Evolutionary conservation across 2,329 filamentous ascomycete species (phyloP).

Genomic region (Cladobotryum protrusum): DNA sequence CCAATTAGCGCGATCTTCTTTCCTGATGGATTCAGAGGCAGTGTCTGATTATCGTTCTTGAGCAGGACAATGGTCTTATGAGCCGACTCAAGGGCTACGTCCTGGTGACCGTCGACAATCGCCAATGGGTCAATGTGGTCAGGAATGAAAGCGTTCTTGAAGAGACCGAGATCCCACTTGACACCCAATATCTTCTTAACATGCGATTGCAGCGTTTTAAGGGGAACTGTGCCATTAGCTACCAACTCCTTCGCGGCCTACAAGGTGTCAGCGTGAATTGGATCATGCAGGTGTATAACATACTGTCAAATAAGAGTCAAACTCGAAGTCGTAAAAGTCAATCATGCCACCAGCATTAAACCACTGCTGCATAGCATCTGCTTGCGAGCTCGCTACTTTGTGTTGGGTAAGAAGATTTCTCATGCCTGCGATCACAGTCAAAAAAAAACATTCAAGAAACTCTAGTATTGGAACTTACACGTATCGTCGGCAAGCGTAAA

Average conservation of each 20-base stretch:
- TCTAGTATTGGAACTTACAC: neutral
- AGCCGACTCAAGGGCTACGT: conserved; percentile 7
- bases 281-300: neutral
- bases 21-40: conserved; percentile 2
- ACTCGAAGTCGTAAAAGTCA: conserved; percentile 9
- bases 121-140: conserved; percentile 6
- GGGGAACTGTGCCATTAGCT: conserved; percentile 2
- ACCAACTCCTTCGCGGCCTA: conserved; percentile 7
- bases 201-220: conserved; percentile 7
- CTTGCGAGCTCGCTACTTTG: conserved; percentile 6
- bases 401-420: conserved; percentile 5
- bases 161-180: conserved; percentile 11
- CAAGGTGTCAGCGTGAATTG: neutral
- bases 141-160: conserved; percentile 7
- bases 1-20: conserved; percentile 7
- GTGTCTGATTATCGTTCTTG: conserved; percentile 8
- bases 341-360: conserved; percentile 11
- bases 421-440: neutral
- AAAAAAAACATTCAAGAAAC: neutral
- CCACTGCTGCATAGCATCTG: conserved; percentile 9
- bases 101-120: conserved; percentile 6
- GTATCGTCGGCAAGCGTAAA: conserved; percentile 6
- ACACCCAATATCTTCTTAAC: conserved; percentile 5
- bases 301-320: conserved; percentile 5
- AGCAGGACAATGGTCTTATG: conserved; percentile 11